Percentiles rank a stretch among this genome's conserved stretches.
phyloP scores from a whole-genome alignment of 495 filamentous ascomycete genomes.

The Lichenothelia convexa region DNA sequence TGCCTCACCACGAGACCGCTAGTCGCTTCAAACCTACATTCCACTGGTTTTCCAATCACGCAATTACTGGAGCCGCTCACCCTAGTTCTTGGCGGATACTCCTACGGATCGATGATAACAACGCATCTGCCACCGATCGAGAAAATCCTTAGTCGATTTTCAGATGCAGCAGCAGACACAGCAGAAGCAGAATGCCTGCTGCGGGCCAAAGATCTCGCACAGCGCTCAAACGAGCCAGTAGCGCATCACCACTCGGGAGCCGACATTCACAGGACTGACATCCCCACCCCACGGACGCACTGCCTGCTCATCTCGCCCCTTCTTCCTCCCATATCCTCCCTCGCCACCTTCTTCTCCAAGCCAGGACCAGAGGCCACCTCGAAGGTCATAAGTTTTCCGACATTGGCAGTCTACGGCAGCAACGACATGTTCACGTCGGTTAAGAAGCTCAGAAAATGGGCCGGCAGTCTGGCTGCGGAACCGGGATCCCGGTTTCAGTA shows the following conservation, averaged over 20 bases:
- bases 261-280: not conserved
- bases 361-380: constrained; percentile 11
- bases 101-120: constrained; percentile 73
- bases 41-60: not conserved
- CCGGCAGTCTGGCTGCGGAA: constrained; percentile 29
- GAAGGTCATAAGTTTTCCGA: constrained; percentile 38
- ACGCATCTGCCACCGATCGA: constrained; percentile 45
- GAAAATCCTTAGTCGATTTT: constrained; percentile 40
- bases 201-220: constrained; percentile 43
- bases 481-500: constrained; percentile 26
- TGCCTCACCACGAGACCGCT: not conserved
- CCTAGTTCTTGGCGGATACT: constrained; percentile 62
- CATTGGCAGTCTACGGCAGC: constrained; percentile 62
- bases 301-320: constrained; percentile 75
- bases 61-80: constrained; percentile 23
- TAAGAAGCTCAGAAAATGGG: constrained; percentile 54
- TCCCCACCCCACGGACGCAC: constrained; percentile 19
- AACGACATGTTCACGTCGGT: constrained; percentile 57
- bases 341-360: constrained; percentile 37
- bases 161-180: constrained; percentile 28
- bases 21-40: not conserved
- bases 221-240: constrained; percentile 27
- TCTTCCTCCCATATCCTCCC: constrained; percentile 41
- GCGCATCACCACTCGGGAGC: not conserved
- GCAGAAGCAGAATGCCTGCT: constrained; percentile 44